These are phyloP conservation scores for Plasmopara halstedii DNA, from an alignment of 352 stramenopile species.

Conservation along the genomic window DNA sequence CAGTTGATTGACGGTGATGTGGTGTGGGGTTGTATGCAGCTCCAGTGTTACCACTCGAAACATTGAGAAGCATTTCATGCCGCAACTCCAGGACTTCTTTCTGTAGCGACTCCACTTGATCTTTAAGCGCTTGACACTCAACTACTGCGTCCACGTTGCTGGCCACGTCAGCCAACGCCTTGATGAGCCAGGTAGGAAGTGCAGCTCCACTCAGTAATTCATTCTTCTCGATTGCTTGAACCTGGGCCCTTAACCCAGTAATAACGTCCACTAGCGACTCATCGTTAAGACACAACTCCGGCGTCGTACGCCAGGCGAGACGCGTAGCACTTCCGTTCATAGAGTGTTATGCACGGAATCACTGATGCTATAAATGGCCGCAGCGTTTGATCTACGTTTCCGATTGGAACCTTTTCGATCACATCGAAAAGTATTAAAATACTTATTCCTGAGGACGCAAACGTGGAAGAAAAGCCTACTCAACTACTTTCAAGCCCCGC, in stretches of 20 bases:
- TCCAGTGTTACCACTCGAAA: too few species aligned
- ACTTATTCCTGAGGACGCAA: too few species aligned
- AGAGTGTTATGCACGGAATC: neutral
- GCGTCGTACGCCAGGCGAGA: constrained; percentile 53
- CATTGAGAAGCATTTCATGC: too few species aligned
- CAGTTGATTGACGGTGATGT: too few species aligned
- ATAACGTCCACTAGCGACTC: constrained; percentile 75
- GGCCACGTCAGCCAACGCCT: constrained; percentile 67
- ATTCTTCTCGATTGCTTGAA: constrained; percentile 67
- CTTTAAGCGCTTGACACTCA: constrained; percentile 64
- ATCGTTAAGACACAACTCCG: constrained; percentile 72
- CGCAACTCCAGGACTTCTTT: too few species aligned
- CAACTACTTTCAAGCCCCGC: too few species aligned
- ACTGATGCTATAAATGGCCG: neutral
- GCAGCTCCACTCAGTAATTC: constrained; percentile 64
- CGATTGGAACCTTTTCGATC: neutral
- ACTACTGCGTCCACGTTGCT: constrained; percentile 75
- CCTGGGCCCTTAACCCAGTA: constrained; percentile 49
- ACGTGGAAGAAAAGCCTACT: too few species aligned
- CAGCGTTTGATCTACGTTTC: neutral
- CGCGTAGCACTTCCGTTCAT: constrained; percentile 44
- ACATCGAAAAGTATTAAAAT: too few species aligned
- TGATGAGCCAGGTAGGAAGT: constrained; percentile 61
- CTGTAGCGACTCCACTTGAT: too few species aligned
- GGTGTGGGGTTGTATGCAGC: too few species aligned